Conservation (phyloP, 176 grass and related monocot genomes). For the Aegilops longissima region DNA sequence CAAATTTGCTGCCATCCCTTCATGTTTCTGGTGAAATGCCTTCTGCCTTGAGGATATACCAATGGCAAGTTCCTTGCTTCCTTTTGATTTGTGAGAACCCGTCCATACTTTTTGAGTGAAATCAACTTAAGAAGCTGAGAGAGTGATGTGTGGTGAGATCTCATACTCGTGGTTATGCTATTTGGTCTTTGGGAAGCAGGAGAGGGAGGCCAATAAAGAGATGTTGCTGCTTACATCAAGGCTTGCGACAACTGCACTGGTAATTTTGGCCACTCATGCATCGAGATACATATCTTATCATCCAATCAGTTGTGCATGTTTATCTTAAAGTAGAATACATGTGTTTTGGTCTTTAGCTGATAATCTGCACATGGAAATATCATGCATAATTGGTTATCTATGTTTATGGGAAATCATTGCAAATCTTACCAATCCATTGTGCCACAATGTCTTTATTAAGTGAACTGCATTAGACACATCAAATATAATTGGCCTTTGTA, state of each 20-base stretch:
- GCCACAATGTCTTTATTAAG: neutral
- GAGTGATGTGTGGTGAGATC: too few relatives aligned
- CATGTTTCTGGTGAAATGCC: conserved; percentile 40
- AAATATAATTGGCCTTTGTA: neutral
- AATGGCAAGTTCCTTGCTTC: conserved; percentile 83
- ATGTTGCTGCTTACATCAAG: neutral
- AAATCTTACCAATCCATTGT: neutral
- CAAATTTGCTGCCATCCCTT: conserved; percentile 65
- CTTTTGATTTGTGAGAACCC: conserved; percentile 76
- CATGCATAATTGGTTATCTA: neutral
- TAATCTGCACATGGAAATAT: neutral
- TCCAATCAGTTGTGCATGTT: neutral
- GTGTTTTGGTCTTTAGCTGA: neutral
- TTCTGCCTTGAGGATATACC: conserved; percentile 64
- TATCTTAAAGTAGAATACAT: neutral
- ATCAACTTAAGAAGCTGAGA: too few relatives aligned
- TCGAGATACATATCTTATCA: neutral
- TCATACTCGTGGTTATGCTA: too few relatives aligned
- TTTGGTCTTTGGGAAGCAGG: too few relatives aligned
- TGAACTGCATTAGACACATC: neutral
- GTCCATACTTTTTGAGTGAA: conserved; percentile 75
- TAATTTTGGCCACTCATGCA: neutral
- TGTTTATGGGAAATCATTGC: neutral
- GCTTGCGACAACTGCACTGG: too few relatives aligned
- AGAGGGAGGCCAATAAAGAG: too few relatives aligned